Percentiles rank a stretch among this genome's conserved stretches.
phyloP scores from a whole-genome alignment of 2,329 filamentous ascomycete genomes.

The Drechslerella stenobrocha region DNA sequence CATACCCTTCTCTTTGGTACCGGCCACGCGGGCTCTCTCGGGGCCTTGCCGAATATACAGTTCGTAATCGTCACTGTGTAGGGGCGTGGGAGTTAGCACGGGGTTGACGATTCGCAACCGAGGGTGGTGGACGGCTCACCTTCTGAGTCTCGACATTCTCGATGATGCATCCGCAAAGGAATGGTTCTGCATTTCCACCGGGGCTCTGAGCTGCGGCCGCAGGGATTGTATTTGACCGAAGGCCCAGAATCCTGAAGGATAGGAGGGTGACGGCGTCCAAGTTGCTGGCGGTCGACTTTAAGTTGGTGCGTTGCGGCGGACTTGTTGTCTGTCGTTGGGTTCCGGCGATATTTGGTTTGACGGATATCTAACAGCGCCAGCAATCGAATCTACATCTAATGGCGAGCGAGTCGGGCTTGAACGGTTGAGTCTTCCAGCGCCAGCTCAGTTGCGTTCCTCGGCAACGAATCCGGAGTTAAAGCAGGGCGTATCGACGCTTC shows the following conservation, averaged over 20 bases:
- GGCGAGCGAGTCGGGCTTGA: background rate
- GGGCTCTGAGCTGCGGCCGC: background rate
- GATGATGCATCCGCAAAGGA: constrained; percentile 54
- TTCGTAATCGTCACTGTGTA: constrained; percentile 61
- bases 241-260: background rate
- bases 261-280: background rate
- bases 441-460: background rate
- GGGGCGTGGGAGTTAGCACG: constrained; percentile 23
- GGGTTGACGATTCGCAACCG: constrained; percentile 5
- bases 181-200: constrained; percentile 49
- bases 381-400: constrained; percentile 36
- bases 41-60: constrained; percentile 69
- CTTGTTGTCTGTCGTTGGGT: background rate
- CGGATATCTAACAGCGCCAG: constrained; percentile 2
- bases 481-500: background rate
- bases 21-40: constrained; percentile 67
- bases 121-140: constrained; percentile 28
- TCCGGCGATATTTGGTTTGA: constrained; percentile 16
- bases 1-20: constrained; percentile 74
- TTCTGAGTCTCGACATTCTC: constrained; percentile 53
- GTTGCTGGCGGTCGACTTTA: background rate
- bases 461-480: background rate
- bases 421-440: background rate
- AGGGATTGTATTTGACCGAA: no score
- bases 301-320: constrained; percentile 5